Base-by-base conservation (phyloP, 139 green algal genomes). In the Parachlorella kessleri region DNA sequence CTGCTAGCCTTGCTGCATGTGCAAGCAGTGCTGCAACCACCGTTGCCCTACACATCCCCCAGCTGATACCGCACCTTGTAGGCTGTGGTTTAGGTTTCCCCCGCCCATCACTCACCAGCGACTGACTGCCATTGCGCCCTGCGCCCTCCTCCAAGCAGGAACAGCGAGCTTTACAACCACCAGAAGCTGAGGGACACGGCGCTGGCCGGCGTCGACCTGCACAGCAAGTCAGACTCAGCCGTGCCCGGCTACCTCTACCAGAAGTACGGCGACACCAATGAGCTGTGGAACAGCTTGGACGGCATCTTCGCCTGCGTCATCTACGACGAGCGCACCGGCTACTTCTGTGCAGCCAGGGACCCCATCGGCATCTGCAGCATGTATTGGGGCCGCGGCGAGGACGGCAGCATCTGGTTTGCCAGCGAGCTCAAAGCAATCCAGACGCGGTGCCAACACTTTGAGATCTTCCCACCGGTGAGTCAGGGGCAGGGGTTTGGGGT, bases 351-450 rank as follows among this genome's bases (percentile, higher is more conserved):
- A 40, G 95, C 89, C 2, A 80, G 96, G 1, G 97, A 99, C 85
- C 91, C 94, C 36, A 96, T 99, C 39, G 97, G 97, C 73, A 95
- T 98, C 70, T 96, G 91, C 74, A 91, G 93, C 39, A 76, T 99
- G 77, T 99, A 99, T 90, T 98, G 94, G 79, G 97, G 97, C 55
- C 88, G 83, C 72, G 90, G 85, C 66, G 70, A 78, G 4, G 90
- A 96, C 68, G 97, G 97, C 54, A 89, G 81, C 48, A 84, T 95
- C 1, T 99, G 97, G 97, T 93, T 98, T 63, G 86, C 94, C 30
- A 93, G 82, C 40, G 97, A 99, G 82, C 98, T 99, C 94, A 99
- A 99, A 91, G 93, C 93, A 36, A 83, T 98, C 66, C 92, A 97
- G 89, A 84, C 80, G 37, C 66, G 81, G n/a, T 90, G 84, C 80